These are phyloP conservation scores for Polytrichum formosum DNA, from an alignment of 225 moss, liverwort and hornwort genomes.

Conservation along the genomic window DNA sequence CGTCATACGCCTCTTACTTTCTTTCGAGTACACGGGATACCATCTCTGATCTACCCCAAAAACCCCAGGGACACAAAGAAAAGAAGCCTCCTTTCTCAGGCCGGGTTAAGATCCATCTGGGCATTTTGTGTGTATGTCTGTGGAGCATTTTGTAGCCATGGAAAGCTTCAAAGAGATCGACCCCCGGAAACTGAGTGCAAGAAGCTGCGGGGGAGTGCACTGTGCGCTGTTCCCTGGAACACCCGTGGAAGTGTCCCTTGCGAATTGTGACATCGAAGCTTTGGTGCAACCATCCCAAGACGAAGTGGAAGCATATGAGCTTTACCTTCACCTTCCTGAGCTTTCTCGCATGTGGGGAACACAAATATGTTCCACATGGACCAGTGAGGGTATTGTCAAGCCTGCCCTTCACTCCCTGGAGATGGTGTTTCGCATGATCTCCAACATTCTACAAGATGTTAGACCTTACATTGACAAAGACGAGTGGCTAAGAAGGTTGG, in stretches of 20 bases:
- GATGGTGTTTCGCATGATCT: conserved; percentile 78
- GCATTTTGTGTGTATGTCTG: background rate
- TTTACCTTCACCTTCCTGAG: conserved; percentile 66
- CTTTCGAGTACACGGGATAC: too few species aligned
- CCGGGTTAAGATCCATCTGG: background rate
- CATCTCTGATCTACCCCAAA: too few species aligned
- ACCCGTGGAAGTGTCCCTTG: conserved; percentile 49
- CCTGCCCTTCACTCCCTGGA: conserved; percentile 74
- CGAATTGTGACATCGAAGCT: conserved; percentile 72
- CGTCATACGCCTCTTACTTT: too few species aligned
- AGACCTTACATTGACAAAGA: conserved; percentile 66
- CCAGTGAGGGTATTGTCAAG: conserved; percentile 51
- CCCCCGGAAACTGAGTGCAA: conserved; percentile 23
- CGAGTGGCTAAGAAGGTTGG: conserved; percentile 71
- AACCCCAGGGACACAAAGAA: background rate
- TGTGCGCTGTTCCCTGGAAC: conserved; percentile 49
- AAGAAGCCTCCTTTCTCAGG: background rate
- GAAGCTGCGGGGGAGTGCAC: conserved; percentile 31
- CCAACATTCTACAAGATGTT: conserved; percentile 35
- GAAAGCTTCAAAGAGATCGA: conserved; percentile 18
- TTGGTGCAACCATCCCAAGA: conserved; percentile 56
- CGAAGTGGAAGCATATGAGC: conserved; percentile 64
- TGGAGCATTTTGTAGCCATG: conserved; percentile 3
- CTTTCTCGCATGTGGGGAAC: conserved; percentile 53
- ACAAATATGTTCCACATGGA: conserved; percentile 34